Base-by-base conservation (phyloP, 495 filamentous ascomycete genomes). In the Amniculicola lignicola region DNA sequence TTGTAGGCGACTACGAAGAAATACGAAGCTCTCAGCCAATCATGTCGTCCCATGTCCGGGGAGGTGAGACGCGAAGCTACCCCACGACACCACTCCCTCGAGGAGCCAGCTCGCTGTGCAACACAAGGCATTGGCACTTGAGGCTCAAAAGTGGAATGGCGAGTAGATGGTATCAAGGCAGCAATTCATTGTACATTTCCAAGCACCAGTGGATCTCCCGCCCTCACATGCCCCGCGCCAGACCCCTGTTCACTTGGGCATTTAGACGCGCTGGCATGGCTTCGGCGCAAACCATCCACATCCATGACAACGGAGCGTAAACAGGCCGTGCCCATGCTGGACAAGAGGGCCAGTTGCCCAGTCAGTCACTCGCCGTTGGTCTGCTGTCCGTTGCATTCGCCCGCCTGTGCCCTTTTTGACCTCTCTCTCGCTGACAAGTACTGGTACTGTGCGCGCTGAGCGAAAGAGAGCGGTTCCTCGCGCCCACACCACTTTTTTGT, bases 231-330 rank as follows among this genome's bases (percentile, higher is more conserved):
- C 29, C 18, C 25, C 40, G 25, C 3, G 9, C 7, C 9, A 9
- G 1, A 18, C 33, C 42, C 52, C 33, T 49, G 52, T 43, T 25
- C 37, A 18, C 7, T 44, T 1, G n/a, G n/a, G n/a, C n/a, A n/a
- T 51, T 23, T 35, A 10, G 38, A 37, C 50, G 23, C 50, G 31
- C 43, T 45, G 24, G 54, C 54, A 51, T 55, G 60, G 49, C 55
- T 51, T n/a, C n/a, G n/a, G n/a, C n/a, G n/a, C n/a, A n/a, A n/a
- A n/a, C n/a, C n/a, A n/a, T n/a, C 49, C 50, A 27, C 22, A 53
- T 55, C 50, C 60, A 59, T 63, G 60, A 59, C 60, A 63, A 59
- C 60, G 39, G 46, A 29, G 43, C n/a, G 53, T 55, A 59, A 59
- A 59, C 55, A 59, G 55, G 44, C 50, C 49, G 45, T 52, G 46